Base-by-base conservation (phyloP, 179 eudicot genomes). In the Beta corolliflora region DNA sequence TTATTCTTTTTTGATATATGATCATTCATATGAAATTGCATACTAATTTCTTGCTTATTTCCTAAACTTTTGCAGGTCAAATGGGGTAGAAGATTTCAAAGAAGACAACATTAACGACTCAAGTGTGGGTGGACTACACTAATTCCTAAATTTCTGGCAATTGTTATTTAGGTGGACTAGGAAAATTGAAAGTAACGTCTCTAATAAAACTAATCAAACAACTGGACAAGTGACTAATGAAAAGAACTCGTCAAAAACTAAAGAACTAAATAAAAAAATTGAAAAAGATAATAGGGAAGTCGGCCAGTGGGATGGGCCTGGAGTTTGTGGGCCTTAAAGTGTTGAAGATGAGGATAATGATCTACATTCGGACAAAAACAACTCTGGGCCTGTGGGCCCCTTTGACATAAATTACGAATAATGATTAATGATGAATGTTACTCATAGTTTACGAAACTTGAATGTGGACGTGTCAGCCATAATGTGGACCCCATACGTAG, bases 291-390 rank as follows among this genome's bases (percentile, higher is more conserved):
- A 31, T 25, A n/a, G 36, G 31, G 56, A 36, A 53, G 71, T 3
- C 7, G 77, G 69, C 77, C 80, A 77, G 83, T 82, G 56, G 82
- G 55, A 44, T 73, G 70, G 79, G 55, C 81, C 60, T 46, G 59
- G 60, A 68, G 31, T 60, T 50, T 66, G 81, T 81, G 86, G 86
- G 58, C 83, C 86, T 80, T 45, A 25, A 48, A 18, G 56, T 0
- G 12, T 15, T 31, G 80, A 77, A 79, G 86, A 80, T 84, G 80
- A 83, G 83, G 83, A 70, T 81, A 36, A 81, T 66, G 48, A 76
- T 84, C 54, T 60, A 16, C 7, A 50, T 16, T 45, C 19, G 58
- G 29, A 61, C 60, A 61, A 31, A 54, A 15, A 36, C 41, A 41
- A 44, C 52, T 44, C 8, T 44, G 52, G 53, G 73, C 7, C 23